These are phyloP conservation scores for Rhynchospora breviuscula DNA, from an alignment of 176 grass and related monocot species.

Conservation along the genomic window DNA sequence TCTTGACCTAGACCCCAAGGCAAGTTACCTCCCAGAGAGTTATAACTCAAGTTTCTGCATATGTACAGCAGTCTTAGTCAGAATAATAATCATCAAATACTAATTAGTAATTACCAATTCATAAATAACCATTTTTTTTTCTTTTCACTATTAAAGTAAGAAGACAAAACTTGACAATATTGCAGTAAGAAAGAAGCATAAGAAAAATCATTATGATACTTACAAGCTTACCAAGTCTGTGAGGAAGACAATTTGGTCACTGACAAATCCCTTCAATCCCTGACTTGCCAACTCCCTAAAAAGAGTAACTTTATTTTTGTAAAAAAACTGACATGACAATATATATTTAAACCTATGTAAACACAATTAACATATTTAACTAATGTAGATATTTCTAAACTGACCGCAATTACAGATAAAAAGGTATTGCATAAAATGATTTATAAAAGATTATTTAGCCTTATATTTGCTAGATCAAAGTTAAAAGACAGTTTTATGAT, in stretches of 20 bases:
- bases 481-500: not conserved
- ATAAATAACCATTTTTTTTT: not conserved
- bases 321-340: not conserved
- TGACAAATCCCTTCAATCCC: slow-evolving; percentile 87
- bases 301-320: not conserved
- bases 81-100: not conserved
- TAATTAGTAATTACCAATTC: not conserved
- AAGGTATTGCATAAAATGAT: not conserved
- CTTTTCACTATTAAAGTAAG: not conserved
- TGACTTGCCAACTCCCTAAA: slow-evolving; percentile 85
- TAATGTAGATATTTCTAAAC: not conserved
- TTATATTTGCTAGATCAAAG: not conserved
- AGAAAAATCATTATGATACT: slow-evolving; percentile 60
- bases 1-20: slow-evolving; percentile 73
- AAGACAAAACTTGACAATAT: not conserved
- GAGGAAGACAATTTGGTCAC: slow-evolving; percentile 80
- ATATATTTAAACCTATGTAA: not conserved
- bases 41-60: slow-evolving; percentile 94
- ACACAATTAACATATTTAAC: not conserved
- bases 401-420: not conserved
- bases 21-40: slow-evolving; percentile 77
- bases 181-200: slow-evolving; percentile 7
- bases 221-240: slow-evolving; percentile 98
- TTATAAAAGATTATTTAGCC: not conserved
- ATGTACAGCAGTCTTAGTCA: not conserved